These are phyloP conservation scores for Pisolithus microcarpus DNA, from an alignment of 768 basidiomycete species.

Conservation along the genomic window DNA sequence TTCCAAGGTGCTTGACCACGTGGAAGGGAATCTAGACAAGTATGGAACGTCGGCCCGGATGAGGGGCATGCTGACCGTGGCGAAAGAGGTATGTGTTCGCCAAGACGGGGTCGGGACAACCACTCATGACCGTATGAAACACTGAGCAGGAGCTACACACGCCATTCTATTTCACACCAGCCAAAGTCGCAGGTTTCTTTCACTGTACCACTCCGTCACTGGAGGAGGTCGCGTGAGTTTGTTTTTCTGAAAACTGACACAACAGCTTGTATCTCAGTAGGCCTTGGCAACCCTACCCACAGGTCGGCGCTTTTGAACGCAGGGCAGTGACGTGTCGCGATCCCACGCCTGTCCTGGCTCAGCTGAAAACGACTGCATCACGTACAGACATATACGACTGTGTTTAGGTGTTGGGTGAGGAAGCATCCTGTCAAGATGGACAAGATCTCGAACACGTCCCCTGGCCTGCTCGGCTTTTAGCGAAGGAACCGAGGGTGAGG, in stretches of 20 bases:
- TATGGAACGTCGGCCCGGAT: constrained; percentile 82
- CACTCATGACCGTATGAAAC: neutral
- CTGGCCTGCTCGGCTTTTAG: constrained; percentile 61
- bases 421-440: constrained; percentile 75
- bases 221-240: constrained; percentile 64
- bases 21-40: constrained; percentile 50
- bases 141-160: constrained; percentile 56
- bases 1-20: constrained; percentile 63
- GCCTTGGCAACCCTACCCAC: neutral
- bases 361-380: constrained; percentile 81
- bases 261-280: neutral
- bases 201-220: constrained; percentile 74
- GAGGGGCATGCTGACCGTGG: constrained; percentile 92
- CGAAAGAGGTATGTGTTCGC: constrained; percentile 61
- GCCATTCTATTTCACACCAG: constrained; percentile 87
- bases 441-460: constrained; percentile 71
- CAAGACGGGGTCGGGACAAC: neutral
- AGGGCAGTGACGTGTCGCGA: constrained; percentile 76
- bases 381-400: constrained; percentile 66
- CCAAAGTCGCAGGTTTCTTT: constrained; percentile 71
- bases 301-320: constrained; percentile 89
- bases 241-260: neutral
- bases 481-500: constrained; percentile 62
- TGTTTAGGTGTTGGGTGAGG: constrained; percentile 83
- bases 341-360: constrained; percentile 89